phyloP scores from a whole-genome alignment of 805 yeast genomes.

The Maudiozyma turicensis region DNA sequence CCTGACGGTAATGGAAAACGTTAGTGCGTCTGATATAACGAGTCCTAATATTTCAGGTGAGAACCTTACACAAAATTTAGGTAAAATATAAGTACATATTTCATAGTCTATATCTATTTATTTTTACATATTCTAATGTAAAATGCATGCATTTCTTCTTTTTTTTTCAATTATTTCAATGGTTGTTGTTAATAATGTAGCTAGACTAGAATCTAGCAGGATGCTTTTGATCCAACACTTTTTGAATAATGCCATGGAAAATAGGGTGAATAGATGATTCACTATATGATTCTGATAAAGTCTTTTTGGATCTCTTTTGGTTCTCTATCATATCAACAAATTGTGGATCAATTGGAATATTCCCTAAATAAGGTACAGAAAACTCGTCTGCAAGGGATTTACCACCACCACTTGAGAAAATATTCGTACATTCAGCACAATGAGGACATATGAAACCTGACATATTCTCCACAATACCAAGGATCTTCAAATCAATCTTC shows the following conservation, averaged over 20 bases:
- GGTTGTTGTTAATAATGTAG: too few relatives aligned
- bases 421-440: conserved; percentile 85
- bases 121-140: too few relatives aligned
- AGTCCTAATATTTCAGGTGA: not conserved
- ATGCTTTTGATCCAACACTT: conserved; percentile 24
- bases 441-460: conserved; percentile 92
- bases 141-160: too few relatives aligned
- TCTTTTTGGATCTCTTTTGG: conserved; percentile 24
- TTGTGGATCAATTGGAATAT: conserved; percentile 86
- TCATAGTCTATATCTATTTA: too few relatives aligned
- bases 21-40: conserved; percentile 6
- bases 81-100: not conserved
- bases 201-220: conserved; percentile 6
- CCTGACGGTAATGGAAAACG: conserved; percentile 10
- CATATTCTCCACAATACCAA: conserved; percentile 94
- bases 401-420: conserved; percentile 94
- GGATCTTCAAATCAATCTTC: conserved; percentile 67
- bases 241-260: conserved; percentile 38
- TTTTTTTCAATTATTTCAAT: too few relatives aligned
- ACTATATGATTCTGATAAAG: conserved; percentile 32
- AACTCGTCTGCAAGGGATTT: conserved; percentile 51
- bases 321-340: conserved; percentile 84
- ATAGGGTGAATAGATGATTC: conserved; percentile 28
- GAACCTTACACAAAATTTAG: not conserved
- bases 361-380: conserved; percentile 64